Conservation (phyloP, 805 yeast genomes). For the Schizosaccharomyces lindneri region DNA sequence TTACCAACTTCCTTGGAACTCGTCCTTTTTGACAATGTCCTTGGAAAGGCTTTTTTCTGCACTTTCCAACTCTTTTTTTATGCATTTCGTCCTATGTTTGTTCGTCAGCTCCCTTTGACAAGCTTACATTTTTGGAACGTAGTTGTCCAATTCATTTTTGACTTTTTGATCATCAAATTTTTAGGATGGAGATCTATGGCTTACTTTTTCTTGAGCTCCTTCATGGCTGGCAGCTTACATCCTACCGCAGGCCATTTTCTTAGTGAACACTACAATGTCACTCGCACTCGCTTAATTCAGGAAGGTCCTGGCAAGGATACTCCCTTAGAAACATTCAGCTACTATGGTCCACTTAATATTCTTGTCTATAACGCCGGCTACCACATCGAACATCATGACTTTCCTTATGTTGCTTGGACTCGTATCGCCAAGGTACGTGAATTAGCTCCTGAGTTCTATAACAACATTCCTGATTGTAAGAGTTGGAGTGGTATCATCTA, state of each 20-base stretch:
- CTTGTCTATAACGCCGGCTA: constrained; percentile 84
- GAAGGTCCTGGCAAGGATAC: constrained; percentile 15
- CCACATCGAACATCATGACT: constrained; percentile 88
- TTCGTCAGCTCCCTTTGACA: constrained; percentile 52
- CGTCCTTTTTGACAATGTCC: constrained; percentile 39
- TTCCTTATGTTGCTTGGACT: constrained; percentile 84
- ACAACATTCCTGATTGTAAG: constrained; percentile 46
- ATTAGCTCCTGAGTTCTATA: constrained; percentile 61
- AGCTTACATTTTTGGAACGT: constrained; percentile 31
- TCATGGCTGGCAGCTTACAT: constrained; percentile 74
- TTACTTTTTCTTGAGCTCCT: constrained; percentile 52
- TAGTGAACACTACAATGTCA: constrained; percentile 40
- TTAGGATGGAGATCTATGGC: constrained; percentile 42
- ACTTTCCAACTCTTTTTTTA: constrained; percentile 73
- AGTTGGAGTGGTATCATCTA: constrained; percentile 60
- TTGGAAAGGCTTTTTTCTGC: constrained; percentile 71
- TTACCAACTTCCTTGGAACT: constrained; percentile 68
- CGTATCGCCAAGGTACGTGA: constrained; percentile 35
- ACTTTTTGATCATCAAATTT: constrained; percentile 26
- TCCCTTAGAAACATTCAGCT: constrained; percentile 66
- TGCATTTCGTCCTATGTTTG: constrained; percentile 72
- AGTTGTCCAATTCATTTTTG: constrained; percentile 31
- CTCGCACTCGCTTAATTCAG: constrained; percentile 11
- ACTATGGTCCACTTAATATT: constrained; percentile 55
- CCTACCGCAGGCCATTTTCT: constrained; percentile 91